Evolutionary conservation across 2,329 filamentous ascomycete species (phyloP).

Genomic region (Talaromyces funiculosus): DNA sequence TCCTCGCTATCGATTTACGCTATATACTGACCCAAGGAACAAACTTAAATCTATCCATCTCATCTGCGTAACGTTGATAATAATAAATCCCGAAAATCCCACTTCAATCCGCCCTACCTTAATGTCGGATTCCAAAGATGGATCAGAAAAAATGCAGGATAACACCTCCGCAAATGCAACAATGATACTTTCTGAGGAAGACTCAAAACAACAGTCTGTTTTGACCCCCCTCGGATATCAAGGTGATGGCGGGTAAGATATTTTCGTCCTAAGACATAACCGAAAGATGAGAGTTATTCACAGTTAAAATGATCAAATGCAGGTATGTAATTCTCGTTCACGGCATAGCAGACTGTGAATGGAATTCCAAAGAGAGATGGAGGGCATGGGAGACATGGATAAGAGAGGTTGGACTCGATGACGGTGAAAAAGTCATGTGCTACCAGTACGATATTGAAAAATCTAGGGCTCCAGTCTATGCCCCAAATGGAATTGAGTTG

Average conservation of each 20-base stretch:
- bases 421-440: not conserved
- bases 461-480: not conserved
- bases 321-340: not conserved
- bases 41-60: not conserved
- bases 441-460: not conserved
- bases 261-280: not conserved
- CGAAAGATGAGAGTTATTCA: not conserved
- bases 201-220: not conserved
- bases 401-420: not conserved
- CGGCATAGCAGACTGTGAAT: not conserved
- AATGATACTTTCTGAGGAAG: not conserved
- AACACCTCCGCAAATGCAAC: not conserved
- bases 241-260: not conserved
- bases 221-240: not conserved
- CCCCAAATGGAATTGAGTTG: not conserved
- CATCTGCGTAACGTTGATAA: not conserved
- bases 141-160: not conserved
- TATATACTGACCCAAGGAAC: not conserved
- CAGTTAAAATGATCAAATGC: not conserved
- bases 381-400: not conserved
- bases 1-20: not conserved
- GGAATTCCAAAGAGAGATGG: not conserved
- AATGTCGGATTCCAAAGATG: not conserved
- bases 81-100: not conserved
- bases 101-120: not conserved